These are phyloP conservation scores for Guadua angustifolia DNA, from an alignment of 176 grass and related monocot genomes.

Conservation along the genomic window DNA sequence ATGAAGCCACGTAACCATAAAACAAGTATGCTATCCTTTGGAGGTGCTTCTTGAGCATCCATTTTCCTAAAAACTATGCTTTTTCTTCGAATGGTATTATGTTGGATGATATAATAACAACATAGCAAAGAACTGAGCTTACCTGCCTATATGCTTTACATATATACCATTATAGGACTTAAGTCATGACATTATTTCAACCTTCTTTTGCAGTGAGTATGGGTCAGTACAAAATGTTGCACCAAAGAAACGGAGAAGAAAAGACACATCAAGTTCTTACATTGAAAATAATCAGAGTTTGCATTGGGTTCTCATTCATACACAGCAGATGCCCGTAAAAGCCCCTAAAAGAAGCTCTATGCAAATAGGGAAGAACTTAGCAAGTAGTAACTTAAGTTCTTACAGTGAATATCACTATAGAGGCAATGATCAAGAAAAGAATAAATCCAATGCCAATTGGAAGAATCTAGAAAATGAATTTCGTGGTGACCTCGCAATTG, in stretches of 20 bases:
- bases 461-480: constrained; percentile 51
- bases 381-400: constrained; percentile 20
- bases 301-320: not conserved
- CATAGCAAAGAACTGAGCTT: no score
- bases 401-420: constrained; percentile 52
- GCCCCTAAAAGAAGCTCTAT: constrained; percentile 38
- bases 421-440: constrained; percentile 33
- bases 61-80: no score
- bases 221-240: no score
- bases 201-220: no score
- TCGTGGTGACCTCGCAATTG: constrained; percentile 34
- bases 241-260: constrained; percentile 80
- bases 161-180: no score
- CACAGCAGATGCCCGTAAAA: constrained; percentile 41
- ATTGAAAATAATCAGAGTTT: constrained; percentile 45
- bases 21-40: no score
- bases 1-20: no score
- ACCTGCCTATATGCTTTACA: no score
- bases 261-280: constrained; percentile 51
- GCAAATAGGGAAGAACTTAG: constrained; percentile 35
- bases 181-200: no score
- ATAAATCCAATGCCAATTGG: constrained; percentile 29
- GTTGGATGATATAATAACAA: no score
- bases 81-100: no score
- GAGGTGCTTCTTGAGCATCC: no score